Evolutionary conservation across 345 rosid species (phyloP).

Genomic region (rapeseed (Brassica napus)): Da-Ae NC_063447.1:11118501-11119000

Average conservation of each 20-base stretch:
- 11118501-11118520: constrained; percentile 9
- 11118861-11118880: not conserved
- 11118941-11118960: constrained; percentile 96
- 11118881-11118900: constrained; percentile 52
- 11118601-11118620: constrained; percentile 95
- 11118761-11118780: constrained; percentile 85
- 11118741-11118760: constrained; percentile 83
- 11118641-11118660: constrained; percentile 39
- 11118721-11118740: constrained; percentile 73
- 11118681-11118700: constrained; percentile 6
- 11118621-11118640: constrained; percentile 80
- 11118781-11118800: constrained; percentile 56
- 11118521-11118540: constrained; percentile 84
- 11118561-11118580: constrained; percentile 63
- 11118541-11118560: constrained; percentile 85
- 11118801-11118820: not conserved
- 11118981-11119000: constrained; percentile 34
- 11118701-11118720: not conserved
- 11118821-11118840: not conserved
- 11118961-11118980: constrained; percentile 60
- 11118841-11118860: not conserved
- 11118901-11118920: constrained; percentile 83
- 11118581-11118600: constrained; percentile 71
- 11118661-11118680: not conserved
- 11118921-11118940: constrained; percentile 85